Evolutionary conservation across 2,329 filamentous ascomycete species (phyloP).

Genomic region (Colletotrichum spinosum): DNA sequence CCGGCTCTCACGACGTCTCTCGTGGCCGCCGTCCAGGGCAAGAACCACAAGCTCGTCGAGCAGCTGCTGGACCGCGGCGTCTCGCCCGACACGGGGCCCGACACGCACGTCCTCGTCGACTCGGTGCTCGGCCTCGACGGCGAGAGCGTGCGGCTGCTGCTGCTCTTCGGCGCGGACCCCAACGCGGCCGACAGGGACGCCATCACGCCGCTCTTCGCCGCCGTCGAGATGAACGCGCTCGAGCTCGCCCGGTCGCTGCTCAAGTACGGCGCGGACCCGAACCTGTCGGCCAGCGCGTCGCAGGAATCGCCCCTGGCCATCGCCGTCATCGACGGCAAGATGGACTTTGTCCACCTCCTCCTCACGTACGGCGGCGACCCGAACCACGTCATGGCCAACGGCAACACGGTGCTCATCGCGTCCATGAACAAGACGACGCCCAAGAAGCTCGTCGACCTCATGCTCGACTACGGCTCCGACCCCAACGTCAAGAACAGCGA

Average conservation of each 20-base stretch:
- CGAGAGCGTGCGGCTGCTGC: constrained; percentile 65
- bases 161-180: constrained; percentile 69
- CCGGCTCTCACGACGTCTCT: constrained; percentile 60
- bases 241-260: constrained; percentile 69
- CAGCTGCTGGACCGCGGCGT: constrained; percentile 70
- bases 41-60: constrained; percentile 67
- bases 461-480: constrained; percentile 70
- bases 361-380: constrained; percentile 71
- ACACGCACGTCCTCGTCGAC: constrained; percentile 63
- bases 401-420: constrained; percentile 70
- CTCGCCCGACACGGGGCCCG: constrained; percentile 59
- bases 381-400: constrained; percentile 63
- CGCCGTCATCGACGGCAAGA: constrained; percentile 63
- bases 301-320: constrained; percentile 66
- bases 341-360: constrained; percentile 68
- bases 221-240: constrained; percentile 64
- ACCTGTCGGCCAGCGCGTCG: constrained; percentile 61
- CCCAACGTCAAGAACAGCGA: constrained; percentile 69
- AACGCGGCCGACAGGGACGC: constrained; percentile 62
- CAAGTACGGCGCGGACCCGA: constrained; percentile 73
- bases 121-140: constrained; percentile 63
- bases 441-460: constrained; percentile 65
- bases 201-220: constrained; percentile 62
- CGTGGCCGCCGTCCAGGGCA: constrained; percentile 64
- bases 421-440: constrained; percentile 70